Conservation (phyloP, 2,329 filamentous ascomycete species). For the Alternaria atra region DNA sequence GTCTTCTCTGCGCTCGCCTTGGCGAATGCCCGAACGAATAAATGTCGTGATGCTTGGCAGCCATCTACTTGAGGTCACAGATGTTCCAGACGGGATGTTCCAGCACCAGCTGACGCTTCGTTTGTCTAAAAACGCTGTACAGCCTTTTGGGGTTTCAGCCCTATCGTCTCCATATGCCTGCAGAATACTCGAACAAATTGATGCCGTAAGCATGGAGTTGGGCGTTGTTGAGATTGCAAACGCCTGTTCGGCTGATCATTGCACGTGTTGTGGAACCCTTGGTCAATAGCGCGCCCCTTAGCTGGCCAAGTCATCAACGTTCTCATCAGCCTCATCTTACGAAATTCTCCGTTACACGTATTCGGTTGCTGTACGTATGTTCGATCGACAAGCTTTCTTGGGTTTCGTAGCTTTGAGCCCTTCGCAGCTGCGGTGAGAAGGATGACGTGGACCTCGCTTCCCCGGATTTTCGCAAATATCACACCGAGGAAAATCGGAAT, state of each 20-base stretch:
- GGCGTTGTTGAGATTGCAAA: not conserved
- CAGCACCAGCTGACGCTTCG: not conserved
- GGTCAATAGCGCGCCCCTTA: constrained; percentile 1
- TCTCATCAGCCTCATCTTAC: constrained; percentile 2
- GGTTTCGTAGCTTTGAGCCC: not conserved
- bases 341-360: not conserved
- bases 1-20: not conserved
- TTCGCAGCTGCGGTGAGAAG: constrained; percentile 1
- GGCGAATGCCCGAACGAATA: not conserved
- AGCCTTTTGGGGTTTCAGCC: not conserved
- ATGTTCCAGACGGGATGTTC: constrained; percentile 4
- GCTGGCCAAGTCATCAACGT: not conserved
- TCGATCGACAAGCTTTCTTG: not conserved
- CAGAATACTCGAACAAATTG: not conserved
- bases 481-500: not conserved
- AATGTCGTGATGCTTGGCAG: not conserved
- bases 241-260: constrained; percentile 7
- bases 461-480: constrained; percentile 3
- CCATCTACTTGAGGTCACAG: not conserved
- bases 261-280: not conserved
- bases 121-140: not conserved
- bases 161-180: not conserved
- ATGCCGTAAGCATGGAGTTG: not conserved
- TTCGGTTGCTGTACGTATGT: not conserved
- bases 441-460: constrained; percentile 1